Conservation (phyloP, 2,329 filamentous ascomycete genomes). For the Drechslerella coelobrocha region DNA sequence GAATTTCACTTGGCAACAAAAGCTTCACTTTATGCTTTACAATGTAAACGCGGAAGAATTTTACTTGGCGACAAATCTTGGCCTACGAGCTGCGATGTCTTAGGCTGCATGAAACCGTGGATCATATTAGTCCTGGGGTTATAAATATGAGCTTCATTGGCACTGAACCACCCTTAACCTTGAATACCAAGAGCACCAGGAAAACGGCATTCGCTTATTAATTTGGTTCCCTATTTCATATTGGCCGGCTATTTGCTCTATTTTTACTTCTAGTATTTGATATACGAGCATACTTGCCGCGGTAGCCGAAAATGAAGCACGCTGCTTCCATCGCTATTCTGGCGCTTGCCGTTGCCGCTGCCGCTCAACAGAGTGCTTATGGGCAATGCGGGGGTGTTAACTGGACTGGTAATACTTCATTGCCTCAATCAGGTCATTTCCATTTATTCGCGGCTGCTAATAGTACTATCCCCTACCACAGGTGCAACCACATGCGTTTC, state of each 20-base stretch:
- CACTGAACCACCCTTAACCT: conserved; percentile 17
- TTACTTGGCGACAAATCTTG: conserved; percentile 20
- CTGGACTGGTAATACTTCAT: conserved; percentile 25
- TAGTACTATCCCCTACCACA: background rate
- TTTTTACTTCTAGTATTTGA: background rate
- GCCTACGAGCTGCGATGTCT: conserved; percentile 4
- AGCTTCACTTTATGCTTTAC: background rate
- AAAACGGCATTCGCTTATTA: conserved; percentile 13
- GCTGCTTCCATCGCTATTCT: conserved; percentile 14
- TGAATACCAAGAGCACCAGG: conserved; percentile 25
- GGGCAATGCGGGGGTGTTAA: conserved; percentile 56
- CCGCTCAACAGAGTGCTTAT: conserved; percentile 43
- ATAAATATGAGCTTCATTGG: conserved; percentile 23
- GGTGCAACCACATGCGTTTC: conserved; percentile 46
- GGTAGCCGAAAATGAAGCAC: conserved; percentile 21
- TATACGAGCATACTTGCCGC: too few species aligned
- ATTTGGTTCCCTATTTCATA: background rate
- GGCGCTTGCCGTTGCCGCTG: conserved; percentile 24
- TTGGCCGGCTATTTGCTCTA: conserved; percentile 2
- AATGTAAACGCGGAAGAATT: too few species aligned
- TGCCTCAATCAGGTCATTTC: background rate
- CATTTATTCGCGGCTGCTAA: background rate
- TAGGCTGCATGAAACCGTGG: background rate
- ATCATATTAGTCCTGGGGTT: background rate
- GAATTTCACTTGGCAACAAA: conserved; percentile 7